Conservation (phyloP, 768 basidiomycete species). For the Leccinum olivaceopallidum region DNA sequence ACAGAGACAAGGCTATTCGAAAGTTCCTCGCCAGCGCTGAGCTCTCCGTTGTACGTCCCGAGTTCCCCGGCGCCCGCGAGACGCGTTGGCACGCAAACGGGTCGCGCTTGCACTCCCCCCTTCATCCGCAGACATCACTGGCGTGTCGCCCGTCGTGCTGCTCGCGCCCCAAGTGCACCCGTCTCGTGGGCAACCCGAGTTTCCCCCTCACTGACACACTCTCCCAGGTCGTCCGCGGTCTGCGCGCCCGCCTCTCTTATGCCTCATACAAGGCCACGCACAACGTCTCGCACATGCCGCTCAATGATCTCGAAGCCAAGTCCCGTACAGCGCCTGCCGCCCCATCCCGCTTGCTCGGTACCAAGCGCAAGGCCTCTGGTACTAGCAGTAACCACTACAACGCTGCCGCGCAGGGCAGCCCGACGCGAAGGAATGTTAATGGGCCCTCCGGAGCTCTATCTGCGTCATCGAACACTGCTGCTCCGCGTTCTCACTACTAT, state of each 20-base stretch:
- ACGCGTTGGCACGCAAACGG: constrained; percentile 46
- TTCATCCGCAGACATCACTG: constrained; percentile 6
- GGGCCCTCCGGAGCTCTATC: constrained; percentile 38
- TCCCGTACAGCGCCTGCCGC: constrained; percentile 43
- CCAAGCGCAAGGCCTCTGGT: constrained; percentile 53
- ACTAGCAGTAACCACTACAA: constrained; percentile 50
- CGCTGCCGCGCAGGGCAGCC: constrained; percentile 49
- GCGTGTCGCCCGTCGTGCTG: constrained; percentile 4
- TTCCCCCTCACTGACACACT: constrained; percentile 25
- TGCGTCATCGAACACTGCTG: constrained; percentile 26
- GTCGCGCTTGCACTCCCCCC: constrained; percentile 24
- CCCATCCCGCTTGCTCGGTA: constrained; percentile 53
- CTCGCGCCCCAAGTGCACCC: constrained; percentile 5
- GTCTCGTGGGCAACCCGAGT: constrained; percentile 11
- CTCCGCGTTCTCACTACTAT: constrained; percentile 46
- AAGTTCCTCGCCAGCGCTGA: constrained; percentile 81
- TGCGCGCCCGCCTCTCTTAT: constrained; percentile 79
- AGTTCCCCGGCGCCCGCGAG: constrained; percentile 32
- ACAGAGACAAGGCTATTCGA: constrained; percentile 66
- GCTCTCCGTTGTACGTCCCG: constrained; percentile 69
- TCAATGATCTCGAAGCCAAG: constrained; percentile 74
- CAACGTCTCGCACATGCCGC: constrained; percentile 63
- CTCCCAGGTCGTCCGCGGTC: constrained; percentile 72
- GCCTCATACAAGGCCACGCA: constrained; percentile 83
- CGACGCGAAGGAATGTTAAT: constrained; percentile 44